These are phyloP conservation scores for Sodiomyces alkalinus DNA, from an alignment of 2,329 filamentous ascomycete genomes.

Conservation along the genomic window DNA sequence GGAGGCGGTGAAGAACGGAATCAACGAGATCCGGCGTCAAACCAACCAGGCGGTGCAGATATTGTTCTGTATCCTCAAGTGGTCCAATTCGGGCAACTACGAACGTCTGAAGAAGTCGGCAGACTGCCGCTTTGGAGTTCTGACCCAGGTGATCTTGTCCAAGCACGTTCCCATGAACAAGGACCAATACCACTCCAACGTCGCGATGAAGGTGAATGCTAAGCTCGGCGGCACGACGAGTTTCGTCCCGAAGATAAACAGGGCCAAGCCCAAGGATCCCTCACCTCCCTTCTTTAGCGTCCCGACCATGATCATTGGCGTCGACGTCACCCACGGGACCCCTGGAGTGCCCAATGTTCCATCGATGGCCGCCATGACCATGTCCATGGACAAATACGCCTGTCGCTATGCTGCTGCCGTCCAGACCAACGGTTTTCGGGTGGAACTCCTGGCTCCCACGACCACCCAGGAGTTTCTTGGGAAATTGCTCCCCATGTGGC, in stretches of 20 bases:
- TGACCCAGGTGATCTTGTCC: conserved; percentile 69
- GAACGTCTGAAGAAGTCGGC: conserved; percentile 77
- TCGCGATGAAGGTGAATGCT: conserved; percentile 91
- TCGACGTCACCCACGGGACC: conserved; percentile 75
- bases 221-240: conserved; percentile 79
- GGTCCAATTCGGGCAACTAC: conserved; percentile 59
- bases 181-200: conserved; percentile 81
- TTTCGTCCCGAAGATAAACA: conserved; percentile 14
- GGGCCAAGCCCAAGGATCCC: conserved; percentile 9
- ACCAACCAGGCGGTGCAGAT: conserved; percentile 52
- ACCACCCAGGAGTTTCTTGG: conserved; percentile 55
- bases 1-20: conserved; percentile 39
- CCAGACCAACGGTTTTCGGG: conserved; percentile 68
- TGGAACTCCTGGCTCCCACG: conserved; percentile 58
- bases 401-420: conserved; percentile 66
- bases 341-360: conserved; percentile 44
- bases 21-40: conserved; percentile 35
- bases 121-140: conserved; percentile 71
- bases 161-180: conserved; percentile 54
- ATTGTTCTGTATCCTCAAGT: conserved; percentile 61
- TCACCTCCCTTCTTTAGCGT: conserved; percentile 22
- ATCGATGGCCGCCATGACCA: conserved; percentile 78
- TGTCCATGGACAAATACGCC: conserved; percentile 57
- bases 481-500: conserved; percentile 51
- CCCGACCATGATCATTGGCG: conserved; percentile 51